phyloP scores from a whole-genome alignment of 352 stramenopile species.

The Phytophthora gonapodyides region DNA sequence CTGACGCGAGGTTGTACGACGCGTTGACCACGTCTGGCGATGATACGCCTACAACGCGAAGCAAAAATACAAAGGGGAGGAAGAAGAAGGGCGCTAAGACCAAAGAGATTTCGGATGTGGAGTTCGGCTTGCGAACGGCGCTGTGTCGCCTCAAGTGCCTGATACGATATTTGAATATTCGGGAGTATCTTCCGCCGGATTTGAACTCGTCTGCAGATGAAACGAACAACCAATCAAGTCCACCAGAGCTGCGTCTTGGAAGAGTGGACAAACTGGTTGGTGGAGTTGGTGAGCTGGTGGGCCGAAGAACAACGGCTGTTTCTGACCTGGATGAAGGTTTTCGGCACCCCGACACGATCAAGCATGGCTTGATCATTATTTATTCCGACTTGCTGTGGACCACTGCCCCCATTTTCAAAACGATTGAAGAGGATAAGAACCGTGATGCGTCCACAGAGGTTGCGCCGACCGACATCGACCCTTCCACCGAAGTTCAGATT shows the following conservation, averaged over 20 bases:
- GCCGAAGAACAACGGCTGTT: constrained; percentile 54
- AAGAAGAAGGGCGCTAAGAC: constrained; percentile 41
- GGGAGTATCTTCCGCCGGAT: constrained; percentile 58
- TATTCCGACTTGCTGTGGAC: constrained; percentile 81
- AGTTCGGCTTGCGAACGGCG: constrained; percentile 71
- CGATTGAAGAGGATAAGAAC: constrained; percentile 35
- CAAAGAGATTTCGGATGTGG: constrained; percentile 65
- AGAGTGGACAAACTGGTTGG: constrained; percentile 47
- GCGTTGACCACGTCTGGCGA: constrained; percentile 13
- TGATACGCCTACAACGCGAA: constrained; percentile 31
- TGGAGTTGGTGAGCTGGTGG: constrained; percentile 49
- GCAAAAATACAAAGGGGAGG: constrained; percentile 30
- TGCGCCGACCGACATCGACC: constrained; percentile 13
- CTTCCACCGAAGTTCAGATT: constrained; percentile 38
- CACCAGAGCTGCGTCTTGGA: constrained; percentile 10
- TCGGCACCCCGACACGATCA: constrained; percentile 64
- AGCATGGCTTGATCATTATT: constrained; percentile 64
- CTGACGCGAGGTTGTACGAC: constrained; percentile 52
- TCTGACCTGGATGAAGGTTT: constrained; percentile 54
- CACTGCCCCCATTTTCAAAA: constrained; percentile 66
- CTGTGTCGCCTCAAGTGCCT: constrained; percentile 66
- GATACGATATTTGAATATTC: constrained; percentile 64
- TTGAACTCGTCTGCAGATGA: constrained; percentile 11
- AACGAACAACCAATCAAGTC: constrained; percentile 1
- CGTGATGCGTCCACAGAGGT: constrained; percentile 13